Conservation (phyloP, 108 stramenopile genomes). For the Thalassiosira profunda region DNA sequence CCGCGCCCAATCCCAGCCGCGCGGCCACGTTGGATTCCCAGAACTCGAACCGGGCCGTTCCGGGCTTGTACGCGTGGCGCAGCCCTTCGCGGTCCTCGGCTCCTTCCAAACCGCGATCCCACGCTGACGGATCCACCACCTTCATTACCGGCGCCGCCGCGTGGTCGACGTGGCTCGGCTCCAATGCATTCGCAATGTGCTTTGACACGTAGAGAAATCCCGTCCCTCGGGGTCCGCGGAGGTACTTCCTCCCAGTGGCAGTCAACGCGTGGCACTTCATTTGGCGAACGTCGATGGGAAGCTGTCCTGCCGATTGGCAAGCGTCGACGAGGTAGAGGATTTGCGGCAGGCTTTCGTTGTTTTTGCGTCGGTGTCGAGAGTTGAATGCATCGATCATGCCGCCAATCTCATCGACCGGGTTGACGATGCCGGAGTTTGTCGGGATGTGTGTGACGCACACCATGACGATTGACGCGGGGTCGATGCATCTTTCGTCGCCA, state of each 20-base stretch:
- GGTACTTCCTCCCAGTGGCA: slow-evolving; percentile 84
- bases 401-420: slow-evolving; percentile 73
- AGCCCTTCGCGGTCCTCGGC: slow-evolving; percentile 29
- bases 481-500: slow-evolving; percentile 11
- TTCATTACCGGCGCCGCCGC: slow-evolving; percentile 41
- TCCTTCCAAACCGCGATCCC: slow-evolving; percentile 18
- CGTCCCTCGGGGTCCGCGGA: slow-evolving; percentile 83
- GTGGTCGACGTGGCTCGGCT: slow-evolving; percentile 63
- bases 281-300: slow-evolving; percentile 57
- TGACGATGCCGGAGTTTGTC: slow-evolving; percentile 83
- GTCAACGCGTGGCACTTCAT: slow-evolving; percentile 70
- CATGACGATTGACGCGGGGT: slow-evolving; percentile 57
- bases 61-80: slow-evolving; percentile 24
- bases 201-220: slow-evolving; percentile 74
- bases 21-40: slow-evolving; percentile 75
- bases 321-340: slow-evolving; percentile 82
- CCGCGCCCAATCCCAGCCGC: slow-evolving; percentile 73
- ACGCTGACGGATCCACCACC: neutral
- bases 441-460: slow-evolving; percentile 85
- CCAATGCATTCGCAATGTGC: slow-evolving; percentile 22
- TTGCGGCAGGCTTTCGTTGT: slow-evolving; percentile 7
- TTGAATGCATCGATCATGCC: slow-evolving; percentile 40
- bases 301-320: slow-evolving; percentile 85
- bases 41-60: slow-evolving; percentile 77
- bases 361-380: neutral